Evolutionary conservation across 768 basidiomycete genomes (phyloP), one percentile per base, ranked within the genome.

Genomic region (Pleurotus tuoliensis): DNA sequence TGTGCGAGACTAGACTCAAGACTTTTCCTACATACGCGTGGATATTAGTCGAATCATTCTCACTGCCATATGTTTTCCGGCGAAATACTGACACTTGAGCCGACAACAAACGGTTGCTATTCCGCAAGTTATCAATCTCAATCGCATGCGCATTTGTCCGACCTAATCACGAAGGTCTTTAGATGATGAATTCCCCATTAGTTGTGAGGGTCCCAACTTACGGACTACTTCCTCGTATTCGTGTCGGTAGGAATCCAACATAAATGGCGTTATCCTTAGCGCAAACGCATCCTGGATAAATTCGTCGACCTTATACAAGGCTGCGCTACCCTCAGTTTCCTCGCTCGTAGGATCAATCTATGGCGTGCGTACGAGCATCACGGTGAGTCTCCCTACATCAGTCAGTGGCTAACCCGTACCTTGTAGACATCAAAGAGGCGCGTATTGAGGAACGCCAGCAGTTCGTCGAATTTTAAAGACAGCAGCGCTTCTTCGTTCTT

Each of bases 251-350:
- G 84, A 80, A 65, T 98, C 96, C 40, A 98, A 77, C 92, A 95
- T 94, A 72, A 98, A 95, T 0, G 97, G 92, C 3, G 95, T 97
- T 61, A 99, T 93, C 59, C 82, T 81, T 63, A 97, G 72, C 18
- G 85, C 83, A 57, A 92, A 84, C 6, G 95, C 90, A 64, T 98
- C 94, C 56, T 84, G 79, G 4, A 98, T 88, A 69, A 98, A 95
- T 44, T 86, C 84, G 62, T 95, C 83, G 7, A 90, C 86, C 47
- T 78, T 76, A 63, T 92, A 92, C 66, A 70, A 69, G 55, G 68
- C 64, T 27, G 68, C 67, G 4, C 59, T 61, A 5, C 68, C 66
- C 38, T 69, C 70, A 27, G 64, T 63, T 27, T 61, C 61, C 12
- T 65, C 65, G 25, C 64, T 67, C 15, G 58, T 54, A 47, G 70